Conservation (phyloP, 768 basidiomycete species). For the Rhodotorula kratochvilovae region DNA sequence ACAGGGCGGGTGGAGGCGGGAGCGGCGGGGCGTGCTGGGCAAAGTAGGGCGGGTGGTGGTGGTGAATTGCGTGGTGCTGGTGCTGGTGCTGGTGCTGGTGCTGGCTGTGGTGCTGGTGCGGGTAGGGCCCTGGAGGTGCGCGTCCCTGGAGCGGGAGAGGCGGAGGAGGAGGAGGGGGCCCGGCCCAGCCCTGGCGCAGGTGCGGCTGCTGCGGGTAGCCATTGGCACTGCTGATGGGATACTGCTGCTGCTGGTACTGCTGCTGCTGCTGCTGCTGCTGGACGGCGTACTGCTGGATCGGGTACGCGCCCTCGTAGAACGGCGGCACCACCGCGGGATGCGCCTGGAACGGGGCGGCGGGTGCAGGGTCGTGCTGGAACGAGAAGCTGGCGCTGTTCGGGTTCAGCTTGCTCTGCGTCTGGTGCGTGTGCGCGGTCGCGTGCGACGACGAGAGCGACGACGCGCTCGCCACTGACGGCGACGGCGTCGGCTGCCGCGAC, state of each 20-base stretch:
- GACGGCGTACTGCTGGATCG: neutral
- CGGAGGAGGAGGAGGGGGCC: neutral
- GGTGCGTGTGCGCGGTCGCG: neutral
- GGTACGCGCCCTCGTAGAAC: neutral
- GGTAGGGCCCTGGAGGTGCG: neutral
- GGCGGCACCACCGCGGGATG: too few species aligned
- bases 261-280: neutral
- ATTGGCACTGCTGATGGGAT: neutral
- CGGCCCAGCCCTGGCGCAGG: neutral
- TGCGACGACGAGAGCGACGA: neutral
- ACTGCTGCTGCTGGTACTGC: neutral
- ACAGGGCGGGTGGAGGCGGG: neutral
- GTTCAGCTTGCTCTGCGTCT: slow-evolving; percentile 7
- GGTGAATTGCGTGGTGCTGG: neutral
- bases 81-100: neutral
- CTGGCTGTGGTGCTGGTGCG: neutral
- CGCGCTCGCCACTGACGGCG: neutral
- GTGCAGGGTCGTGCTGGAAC: neutral
- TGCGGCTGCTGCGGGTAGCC: neutral
- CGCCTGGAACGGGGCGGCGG: neutral
- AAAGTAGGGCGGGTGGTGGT: neutral
- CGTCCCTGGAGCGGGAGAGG: neutral
- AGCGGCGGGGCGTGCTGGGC: neutral
- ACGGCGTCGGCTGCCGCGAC: neutral
- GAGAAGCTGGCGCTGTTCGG: slow-evolving; percentile 18